Conservation (phyloP, 352 stramenopile species). For the Lagenidium sp. region DNA sequence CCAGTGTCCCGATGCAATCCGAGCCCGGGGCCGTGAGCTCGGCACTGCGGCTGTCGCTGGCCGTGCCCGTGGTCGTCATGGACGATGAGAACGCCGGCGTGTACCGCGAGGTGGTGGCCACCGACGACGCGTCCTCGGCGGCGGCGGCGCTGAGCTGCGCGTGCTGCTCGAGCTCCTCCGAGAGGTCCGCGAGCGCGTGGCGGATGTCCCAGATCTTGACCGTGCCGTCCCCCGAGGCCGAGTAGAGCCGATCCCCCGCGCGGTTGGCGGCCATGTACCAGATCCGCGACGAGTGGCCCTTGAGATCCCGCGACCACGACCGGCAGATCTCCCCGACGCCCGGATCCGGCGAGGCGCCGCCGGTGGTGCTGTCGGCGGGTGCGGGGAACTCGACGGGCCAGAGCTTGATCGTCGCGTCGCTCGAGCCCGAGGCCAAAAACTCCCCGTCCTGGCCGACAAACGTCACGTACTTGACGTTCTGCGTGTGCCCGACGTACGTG, state of each 20-base stretch:
- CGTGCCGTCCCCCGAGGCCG: constrained; percentile 70
- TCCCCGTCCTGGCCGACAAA: constrained; percentile 81
- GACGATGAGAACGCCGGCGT: too few species aligned
- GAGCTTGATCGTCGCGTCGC: constrained; percentile 80
- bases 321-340: constrained; percentile 43
- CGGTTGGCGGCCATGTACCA: constrained; percentile 70
- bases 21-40: background rate
- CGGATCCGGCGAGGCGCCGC: constrained; percentile 2
- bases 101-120: too few species aligned
- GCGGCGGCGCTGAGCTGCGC: constrained; percentile 6
- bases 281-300: constrained; percentile 76
- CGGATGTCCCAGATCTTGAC: constrained; percentile 85
- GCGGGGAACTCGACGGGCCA: constrained; percentile 62
- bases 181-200: constrained; percentile 27
- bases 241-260: constrained; percentile 62
- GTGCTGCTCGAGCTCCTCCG: constrained; percentile 23
- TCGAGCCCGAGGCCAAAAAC: constrained; percentile 77
- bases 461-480: constrained; percentile 86
- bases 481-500: constrained; percentile 75
- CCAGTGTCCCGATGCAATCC: constrained; percentile 14
- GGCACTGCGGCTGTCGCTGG: background rate
- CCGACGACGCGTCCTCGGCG: too few species aligned
- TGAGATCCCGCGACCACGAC: constrained; percentile 47
- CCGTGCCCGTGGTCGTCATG: constrained; percentile 19
- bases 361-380: background rate